phyloP scores from a whole-genome alignment of 345 rosid genomes.

The Salix suchowensis region DNA sequence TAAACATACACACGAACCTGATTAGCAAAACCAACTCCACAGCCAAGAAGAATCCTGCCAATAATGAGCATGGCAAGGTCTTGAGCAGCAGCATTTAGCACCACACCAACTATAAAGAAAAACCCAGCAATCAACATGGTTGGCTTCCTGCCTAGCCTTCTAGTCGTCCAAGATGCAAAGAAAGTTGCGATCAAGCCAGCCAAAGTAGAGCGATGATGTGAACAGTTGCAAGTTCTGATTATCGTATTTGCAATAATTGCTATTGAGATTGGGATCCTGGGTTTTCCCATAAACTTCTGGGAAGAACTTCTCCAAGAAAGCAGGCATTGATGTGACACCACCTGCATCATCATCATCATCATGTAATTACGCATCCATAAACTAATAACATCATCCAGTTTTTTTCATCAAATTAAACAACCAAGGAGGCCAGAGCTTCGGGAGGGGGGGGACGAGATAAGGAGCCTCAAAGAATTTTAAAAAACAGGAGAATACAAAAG shows the following conservation, averaged over 20 bases:
- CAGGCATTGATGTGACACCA: conserved; percentile 88
- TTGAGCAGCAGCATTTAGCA: conserved; percentile 68
- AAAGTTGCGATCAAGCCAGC: conserved; percentile 87
- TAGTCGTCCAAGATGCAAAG: conserved; percentile 90
- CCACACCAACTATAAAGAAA: conserved; percentile 71
- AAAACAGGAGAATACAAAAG: not conserved
- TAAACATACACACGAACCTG: conserved; percentile 40
- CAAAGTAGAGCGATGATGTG: conserved; percentile 88
- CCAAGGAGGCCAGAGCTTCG: not conserved
- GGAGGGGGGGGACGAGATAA: not conserved
- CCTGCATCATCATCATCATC: conserved; percentile 34
- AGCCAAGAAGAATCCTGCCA: conserved; percentile 83
- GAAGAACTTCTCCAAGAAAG: conserved; percentile 71
- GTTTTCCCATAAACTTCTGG: conserved; percentile 58
- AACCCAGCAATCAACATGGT: conserved; percentile 90
- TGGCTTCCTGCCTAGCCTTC: conserved; percentile 65
- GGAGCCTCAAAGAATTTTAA: not conserved
- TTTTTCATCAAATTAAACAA: not conserved
- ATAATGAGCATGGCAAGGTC: conserved; percentile 85
- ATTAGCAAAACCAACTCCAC: conserved; percentile 93
- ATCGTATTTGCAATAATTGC: conserved; percentile 90
- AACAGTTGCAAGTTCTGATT: conserved; percentile 83
- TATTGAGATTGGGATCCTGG: conserved; percentile 15
- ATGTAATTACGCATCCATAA: not conserved
- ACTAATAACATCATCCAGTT: not conserved